Base-by-base conservation (phyloP, 2,329 filamentous ascomycete species). In the Ceratocystis diversiconidia region DNA sequence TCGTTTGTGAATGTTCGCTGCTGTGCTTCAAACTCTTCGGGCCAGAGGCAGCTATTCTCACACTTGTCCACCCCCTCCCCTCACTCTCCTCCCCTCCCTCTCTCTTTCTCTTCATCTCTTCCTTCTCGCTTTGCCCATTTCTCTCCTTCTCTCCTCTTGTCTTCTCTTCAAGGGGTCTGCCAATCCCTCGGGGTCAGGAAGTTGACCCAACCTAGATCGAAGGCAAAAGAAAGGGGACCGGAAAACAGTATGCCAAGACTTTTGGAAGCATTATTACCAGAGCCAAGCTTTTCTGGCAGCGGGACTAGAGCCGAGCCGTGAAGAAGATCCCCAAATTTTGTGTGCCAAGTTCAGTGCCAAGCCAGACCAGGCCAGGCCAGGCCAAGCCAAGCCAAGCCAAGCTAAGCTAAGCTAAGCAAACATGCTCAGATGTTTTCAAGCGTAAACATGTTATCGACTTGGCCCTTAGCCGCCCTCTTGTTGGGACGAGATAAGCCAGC, bases 241-340 rank as follows among this genome's bases (percentile, higher is more conserved):
- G 46, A 50, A 19, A 19, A 19, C 46, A 19, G 19, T 7, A n/a
- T 62, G 61, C 61, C 61, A 62, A 62, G 61, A 62, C 61, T 62
- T 62, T 62, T 30, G 6, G 44, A 62, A 46, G 22, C 43, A n/a
- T 48, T 62, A 28, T 30, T 48, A 5, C 19, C 6, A 46, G 6
- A 44, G n/a, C 43, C 60, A 62, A 62, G 19, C 60, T 48, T 48
- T 62, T 62, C 22, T 48, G 52, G 28, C 52, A 57, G 52, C 52
- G 52, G 52, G 10, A 30, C 52, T 57, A 57, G 52, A 57, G 22
- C 52, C 36, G 36, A 41, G 36, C 52, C 52, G 52, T 28, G 22
- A 57, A 57, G 25, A 57, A 28, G 22, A 57, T 57, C 28, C 52
- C 22, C 46, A 10, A 50, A 19, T 10, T 25, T 15, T 57, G 52